Base-by-base conservation (phyloP, 73 alveolate species). In the Paramecium pentaurelia region DNA sequence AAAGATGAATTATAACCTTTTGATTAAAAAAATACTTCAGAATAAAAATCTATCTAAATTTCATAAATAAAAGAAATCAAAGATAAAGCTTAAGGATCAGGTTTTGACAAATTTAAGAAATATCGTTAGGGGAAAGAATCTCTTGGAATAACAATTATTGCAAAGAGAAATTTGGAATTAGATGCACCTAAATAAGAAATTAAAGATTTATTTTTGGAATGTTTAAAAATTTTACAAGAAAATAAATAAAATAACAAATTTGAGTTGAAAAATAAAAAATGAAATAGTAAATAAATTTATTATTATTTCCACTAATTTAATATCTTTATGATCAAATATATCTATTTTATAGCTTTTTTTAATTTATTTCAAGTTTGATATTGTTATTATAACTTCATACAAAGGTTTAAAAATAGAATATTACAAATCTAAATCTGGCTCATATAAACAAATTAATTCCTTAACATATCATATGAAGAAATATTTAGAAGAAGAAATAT, bases 51-150 rank as follows among this genome's bases (percentile, higher is more conserved):
- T 1, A 75, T 75, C 10, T 38, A 38, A 38, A 30, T 75, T 34
- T 30, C 64, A 20, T 38, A 36, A 42, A 75, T 75, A 1, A 75
- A 75, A 34, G 88, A 75, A 42, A 38, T 75, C 16, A 75, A 75
- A 36, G 88, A 75, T 37, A 25, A 9, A 10, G 88, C 70, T 9
- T 4, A 36, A 36, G 88, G 88, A 8, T 18, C 58, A 4, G 88
- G 88, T 12, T 75, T 75, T 75, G 68, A 75, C 5, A 75, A 75
- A 37, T 75, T 75, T 38, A 75, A 38, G 38, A 75, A 75, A 20
- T 75, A 75, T 30, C n/a, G 88, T 2, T 75, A 75, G n/a, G 88
- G 88, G 8, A 75, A 75, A 38, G 88, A 75, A 37, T 75, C 36
- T 0, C 18, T 75, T 18, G 88, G 88, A 36, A 75, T 75, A 2